Evolutionary conservation across 768 basidiomycete species (phyloP).

Genomic region (Rhizopogon sp.): DNA sequence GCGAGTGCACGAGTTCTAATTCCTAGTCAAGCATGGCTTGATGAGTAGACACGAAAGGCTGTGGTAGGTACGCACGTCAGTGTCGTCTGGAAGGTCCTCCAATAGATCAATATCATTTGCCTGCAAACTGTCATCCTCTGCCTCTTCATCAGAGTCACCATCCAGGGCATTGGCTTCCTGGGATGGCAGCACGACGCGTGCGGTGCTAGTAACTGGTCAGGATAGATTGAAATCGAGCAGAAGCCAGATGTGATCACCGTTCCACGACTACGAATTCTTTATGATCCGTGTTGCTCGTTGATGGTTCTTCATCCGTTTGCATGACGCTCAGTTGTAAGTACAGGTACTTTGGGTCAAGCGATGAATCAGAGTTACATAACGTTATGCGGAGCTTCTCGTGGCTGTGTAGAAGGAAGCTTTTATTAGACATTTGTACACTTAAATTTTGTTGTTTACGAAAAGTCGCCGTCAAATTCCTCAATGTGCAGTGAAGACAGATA

Average conservation of each 20-base stretch:
- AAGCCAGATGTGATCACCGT: constrained; percentile 13
- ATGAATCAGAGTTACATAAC: neutral
- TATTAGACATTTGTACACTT: too few species aligned
- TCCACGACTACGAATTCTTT: constrained; percentile 18
- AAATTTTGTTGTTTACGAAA: too few species aligned
- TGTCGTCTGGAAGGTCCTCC: constrained; percentile 77
- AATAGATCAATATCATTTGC: constrained; percentile 59
- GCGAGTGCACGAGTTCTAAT: constrained; percentile 78
- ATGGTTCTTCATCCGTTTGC: constrained; percentile 1
- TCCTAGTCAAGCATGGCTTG: constrained; percentile 45
- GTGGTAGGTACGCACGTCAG: constrained; percentile 50
- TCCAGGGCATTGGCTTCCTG: constrained; percentile 9
- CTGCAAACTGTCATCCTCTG: constrained; percentile 35
- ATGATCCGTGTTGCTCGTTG: constrained; percentile 9
- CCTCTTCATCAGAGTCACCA: constrained; percentile 31
- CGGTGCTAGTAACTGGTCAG: constrained; percentile 19
- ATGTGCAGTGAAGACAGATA: neutral
- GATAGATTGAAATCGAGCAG: constrained; percentile 4
- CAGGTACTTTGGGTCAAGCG: too few species aligned
- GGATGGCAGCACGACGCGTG: constrained; percentile 46
- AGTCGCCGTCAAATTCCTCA: too few species aligned
- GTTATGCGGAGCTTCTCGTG: neutral
- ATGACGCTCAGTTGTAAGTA: neutral
- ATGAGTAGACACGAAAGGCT: neutral
- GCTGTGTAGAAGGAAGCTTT: neutral